These are phyloP conservation scores for Platanus orientalis DNA, from an alignment of 164 flowering plant species.

Conservation along the genomic window DNA sequence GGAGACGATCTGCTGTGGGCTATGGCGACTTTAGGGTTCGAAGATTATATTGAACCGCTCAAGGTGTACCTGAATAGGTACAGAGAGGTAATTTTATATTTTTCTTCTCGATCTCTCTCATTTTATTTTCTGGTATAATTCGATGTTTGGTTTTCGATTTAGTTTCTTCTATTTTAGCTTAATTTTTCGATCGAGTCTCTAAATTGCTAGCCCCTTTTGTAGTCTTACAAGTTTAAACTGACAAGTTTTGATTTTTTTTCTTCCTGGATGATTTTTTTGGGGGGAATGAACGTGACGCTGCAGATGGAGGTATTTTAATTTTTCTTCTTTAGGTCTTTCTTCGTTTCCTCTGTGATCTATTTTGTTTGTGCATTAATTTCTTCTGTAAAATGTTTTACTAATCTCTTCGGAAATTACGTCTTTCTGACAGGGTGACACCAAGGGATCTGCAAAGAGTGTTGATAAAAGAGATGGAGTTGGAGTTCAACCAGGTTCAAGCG, in stretches of 20 bases:
- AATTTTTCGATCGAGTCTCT: background rate
- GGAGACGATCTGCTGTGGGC: conserved; percentile 84
- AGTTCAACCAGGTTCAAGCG: conserved; percentile 16
- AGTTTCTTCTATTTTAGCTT: conserved; percentile 5
- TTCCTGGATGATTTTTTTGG: background rate
- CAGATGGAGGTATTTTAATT: conserved; percentile 33
- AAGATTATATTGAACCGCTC: conserved; percentile 66
- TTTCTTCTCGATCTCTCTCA: background rate
- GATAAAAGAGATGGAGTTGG: conserved; percentile 21
- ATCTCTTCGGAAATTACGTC: background rate
- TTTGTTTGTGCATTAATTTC: background rate
- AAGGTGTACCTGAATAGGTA: conserved; percentile 52
- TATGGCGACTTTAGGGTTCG: conserved; percentile 74
- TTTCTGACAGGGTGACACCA: conserved; percentile 29
- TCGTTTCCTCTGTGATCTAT: no score
- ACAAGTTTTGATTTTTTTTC: background rate
- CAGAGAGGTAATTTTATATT: conserved; percentile 54
- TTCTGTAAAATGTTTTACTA: background rate
- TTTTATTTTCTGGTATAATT: no score
- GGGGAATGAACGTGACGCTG: background rate
- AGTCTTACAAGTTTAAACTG: conserved; percentile 2
- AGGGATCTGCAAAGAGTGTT: conserved; percentile 28
- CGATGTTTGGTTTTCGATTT: background rate
- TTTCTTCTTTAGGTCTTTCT: background rate
- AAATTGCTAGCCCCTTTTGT: background rate